Evolutionary conservation across 2,329 filamentous ascomycete genomes (phyloP), one percentile per base, ranked within the genome.

Genomic region (Chaetomium globosum): DNA sequence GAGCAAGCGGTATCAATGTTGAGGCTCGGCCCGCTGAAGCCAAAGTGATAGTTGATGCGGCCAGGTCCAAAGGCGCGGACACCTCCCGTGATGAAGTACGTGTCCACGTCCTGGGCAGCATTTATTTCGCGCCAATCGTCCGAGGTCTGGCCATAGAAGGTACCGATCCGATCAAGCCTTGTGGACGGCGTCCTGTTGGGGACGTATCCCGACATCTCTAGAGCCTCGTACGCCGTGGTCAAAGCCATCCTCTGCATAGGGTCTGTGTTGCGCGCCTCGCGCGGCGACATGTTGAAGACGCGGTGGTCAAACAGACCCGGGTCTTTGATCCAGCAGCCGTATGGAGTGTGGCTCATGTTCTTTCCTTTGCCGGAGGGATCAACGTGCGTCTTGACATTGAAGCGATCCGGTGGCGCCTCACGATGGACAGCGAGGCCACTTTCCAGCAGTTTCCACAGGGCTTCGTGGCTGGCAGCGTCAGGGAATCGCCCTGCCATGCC

Each of bases 281-380:
- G 86, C 6, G 90, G 90, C 43, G 90, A 93, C 88, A 94, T 93
- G 77, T 92, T 92, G 84, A 94, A 94, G 78, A 94, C 93, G 0
- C 88, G 83, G n/a, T 89, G 88, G 71, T 94, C 91, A 73, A 94
- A 94, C 56, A 89, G 81, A 63, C 89, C 89, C 0, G 90, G 90
- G 67, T 92, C 85, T 67, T 92, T 87, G 69, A 92, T 83, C 80
- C 80, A 93, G 78, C 89, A 91, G 19, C 90, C 90, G 71, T 87
- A 92, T 3, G 88, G 89, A 1, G 89, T 92, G 76, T 91, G 88
- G 61, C 86, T 90, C 65, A 90, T 92, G 79, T 93, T 93, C 75
- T 88, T 87, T 36, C 80, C 83, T 76, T 92, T 92, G 26, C 89
- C 89, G 6, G 86, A 87, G 5, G 88, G 84, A 72, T 93, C 90